Evolutionary conservation across 192 early-diverging fungal genomes (phyloP).

Genomic region (Entomortierella beljakovae): DNA sequence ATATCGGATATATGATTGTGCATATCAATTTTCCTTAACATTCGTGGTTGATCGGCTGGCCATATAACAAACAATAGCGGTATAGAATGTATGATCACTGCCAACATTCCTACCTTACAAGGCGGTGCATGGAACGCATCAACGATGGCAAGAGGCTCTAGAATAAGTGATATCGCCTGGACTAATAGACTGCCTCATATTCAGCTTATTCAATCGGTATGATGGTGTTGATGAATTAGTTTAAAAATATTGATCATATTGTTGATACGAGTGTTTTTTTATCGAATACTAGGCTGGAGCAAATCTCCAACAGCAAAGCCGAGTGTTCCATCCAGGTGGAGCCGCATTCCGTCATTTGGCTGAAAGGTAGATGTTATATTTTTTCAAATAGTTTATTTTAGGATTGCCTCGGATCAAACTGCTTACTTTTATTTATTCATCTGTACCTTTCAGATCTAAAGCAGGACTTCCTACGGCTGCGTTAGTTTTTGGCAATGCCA

Average conservation of each 20-base stretch:
- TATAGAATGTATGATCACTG: slow-evolving; percentile 66
- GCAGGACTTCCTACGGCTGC: slow-evolving; percentile 66
- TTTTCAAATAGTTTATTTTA: not conserved
- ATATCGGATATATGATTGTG: too few species aligned
- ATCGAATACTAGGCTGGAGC: slow-evolving; percentile 65
- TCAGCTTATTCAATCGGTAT: slow-evolving; percentile 70
- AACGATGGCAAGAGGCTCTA: slow-evolving; percentile 62
- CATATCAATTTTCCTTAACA: not conserved
- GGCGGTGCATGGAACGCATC: slow-evolving; percentile 73
- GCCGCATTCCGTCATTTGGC: slow-evolving; percentile 69
- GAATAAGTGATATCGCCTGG: slow-evolving; percentile 64
- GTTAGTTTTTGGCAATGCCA: slow-evolving; percentile 74
- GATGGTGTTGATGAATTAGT: too few species aligned
- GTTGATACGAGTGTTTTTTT: not conserved
- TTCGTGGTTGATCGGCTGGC: too few species aligned
- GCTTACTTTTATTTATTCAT: not conserved
- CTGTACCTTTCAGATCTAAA: slow-evolving; percentile 61
- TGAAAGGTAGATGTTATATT: slow-evolving; percentile 21
- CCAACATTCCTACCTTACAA: slow-evolving; percentile 68
- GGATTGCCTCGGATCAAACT: not conserved
- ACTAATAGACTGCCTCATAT: slow-evolving; percentile 69
- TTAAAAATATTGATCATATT: too few species aligned
- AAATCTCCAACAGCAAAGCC: slow-evolving; percentile 71
- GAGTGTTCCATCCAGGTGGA: slow-evolving; percentile 73
- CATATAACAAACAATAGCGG: slow-evolving; percentile 39